Base-by-base conservation (phyloP, 495 filamentous ascomycete genomes). In the Penicillium mononematosum region DNA sequence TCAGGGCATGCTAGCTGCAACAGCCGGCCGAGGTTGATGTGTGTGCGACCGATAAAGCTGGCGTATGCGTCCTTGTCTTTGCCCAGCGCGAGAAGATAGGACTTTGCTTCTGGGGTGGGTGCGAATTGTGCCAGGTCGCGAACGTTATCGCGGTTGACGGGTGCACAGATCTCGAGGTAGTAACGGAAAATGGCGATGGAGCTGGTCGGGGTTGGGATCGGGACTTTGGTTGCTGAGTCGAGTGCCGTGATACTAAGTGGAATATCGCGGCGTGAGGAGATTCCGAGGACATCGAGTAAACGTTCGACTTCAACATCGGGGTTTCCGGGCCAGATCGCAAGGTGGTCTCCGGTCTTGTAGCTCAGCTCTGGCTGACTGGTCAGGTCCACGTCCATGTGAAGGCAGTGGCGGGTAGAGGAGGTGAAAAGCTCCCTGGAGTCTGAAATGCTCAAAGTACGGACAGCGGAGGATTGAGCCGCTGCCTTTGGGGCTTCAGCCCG, bases 281-380 rank as follows among this genome's bases (percentile, higher is more conserved):
- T 62, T 16, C 70, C 74, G n/a, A 80, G 66, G 14, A 67, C 65
- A 5, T 62, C 52, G 11, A 78, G 63, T 8, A 79, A 65, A 11
- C 68, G 65, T 10, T 70, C 64, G 2, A 81, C 72, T 61, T 78
- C 76, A 17, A 79, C 76, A 50, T 79, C 74, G 0, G 85, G 81
- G 61, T 91, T 92, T 17, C 85, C 71, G 0, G 89, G 88, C 45
- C 89, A 77, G 32, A 92, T 78, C 4, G 87, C 87, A 10, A 92
- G 79, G 60, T 93, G 91, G 65, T 93, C 89, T 41, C 89, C 89
- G 9, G 85, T 81, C 50, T 78, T 78, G 64, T 92, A 93, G 3
- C 77, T 76, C 71, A 87, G 75, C 36, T 81, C 87, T 2, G 75
- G 62, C 27, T 66, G 59, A 27, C 58, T 60, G 22, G 55, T 65